phyloP scores from a whole-genome alignment of 1,284 basidiomycete species.

The Moesziomyces aphidis region DNA sequence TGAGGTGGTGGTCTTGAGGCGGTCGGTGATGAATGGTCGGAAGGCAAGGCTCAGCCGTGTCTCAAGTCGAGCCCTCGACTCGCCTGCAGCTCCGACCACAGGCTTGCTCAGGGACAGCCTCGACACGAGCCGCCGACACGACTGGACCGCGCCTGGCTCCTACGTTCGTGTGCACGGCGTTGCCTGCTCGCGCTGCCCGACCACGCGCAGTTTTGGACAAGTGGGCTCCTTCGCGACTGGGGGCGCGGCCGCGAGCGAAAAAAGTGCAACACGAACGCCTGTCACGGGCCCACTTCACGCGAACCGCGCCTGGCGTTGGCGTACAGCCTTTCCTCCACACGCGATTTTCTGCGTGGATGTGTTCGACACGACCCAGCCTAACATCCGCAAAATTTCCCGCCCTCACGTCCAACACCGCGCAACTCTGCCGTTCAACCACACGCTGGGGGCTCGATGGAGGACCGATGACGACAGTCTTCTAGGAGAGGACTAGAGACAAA shows the following conservation, averaged over 20 bases:
- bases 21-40: background rate
- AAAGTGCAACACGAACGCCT: constrained; percentile 22
- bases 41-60: background rate
- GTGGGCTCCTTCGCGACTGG: background rate
- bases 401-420: background rate
- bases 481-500: background rate
- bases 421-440: background rate
- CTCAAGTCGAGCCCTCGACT: background rate
- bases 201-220: constrained; percentile 35
- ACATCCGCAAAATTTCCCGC: background rate
- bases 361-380: background rate
- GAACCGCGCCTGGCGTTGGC: constrained; percentile 44
- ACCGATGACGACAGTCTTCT: background rate
- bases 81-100: background rate
- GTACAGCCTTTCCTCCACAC: constrained; percentile 35
- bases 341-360: background rate
- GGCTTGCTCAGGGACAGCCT: background rate
- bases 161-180: background rate
- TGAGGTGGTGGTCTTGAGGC: background rate
- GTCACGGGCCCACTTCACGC: constrained; percentile 23
- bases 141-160: background rate
- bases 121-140: background rate
- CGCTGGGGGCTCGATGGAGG: background rate
- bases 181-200: background rate
- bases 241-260: constrained; percentile 1